phyloP scores from a whole-genome alignment of 208 protist genomes.

The Wallacemonas sp. region DNA sequence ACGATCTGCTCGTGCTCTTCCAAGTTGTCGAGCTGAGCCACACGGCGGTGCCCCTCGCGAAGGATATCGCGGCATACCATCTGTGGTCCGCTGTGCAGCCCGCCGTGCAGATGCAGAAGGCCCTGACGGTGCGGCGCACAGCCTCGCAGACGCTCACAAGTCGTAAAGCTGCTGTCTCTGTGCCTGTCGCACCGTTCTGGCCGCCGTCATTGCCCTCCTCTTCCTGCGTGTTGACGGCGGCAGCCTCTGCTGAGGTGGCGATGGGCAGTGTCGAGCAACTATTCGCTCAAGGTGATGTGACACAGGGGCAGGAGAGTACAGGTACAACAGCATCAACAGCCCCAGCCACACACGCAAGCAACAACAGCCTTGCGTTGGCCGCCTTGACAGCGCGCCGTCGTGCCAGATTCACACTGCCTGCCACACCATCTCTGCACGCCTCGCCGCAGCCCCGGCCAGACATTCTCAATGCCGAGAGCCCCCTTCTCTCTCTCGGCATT shows the following conservation, averaged over 20 bases:
- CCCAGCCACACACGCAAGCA: too few relatives aligned
- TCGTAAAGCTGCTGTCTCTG: slow-evolving; percentile 20
- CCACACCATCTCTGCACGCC: background rate
- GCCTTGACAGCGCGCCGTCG: background rate
- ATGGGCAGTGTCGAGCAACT: too few relatives aligned
- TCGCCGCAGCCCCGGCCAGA: background rate
- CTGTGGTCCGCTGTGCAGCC: slow-evolving; percentile 46
- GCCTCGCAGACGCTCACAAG: slow-evolving; percentile 8
- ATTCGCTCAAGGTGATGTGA: too few relatives aligned
- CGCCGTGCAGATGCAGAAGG: slow-evolving; percentile 10
- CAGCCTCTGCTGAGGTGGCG: too few relatives aligned
- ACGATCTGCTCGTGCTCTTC: slow-evolving; percentile 77
- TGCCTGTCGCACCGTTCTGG: slow-evolving; percentile 18
- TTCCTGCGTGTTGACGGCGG: too few relatives aligned
- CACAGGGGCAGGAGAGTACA: too few relatives aligned
- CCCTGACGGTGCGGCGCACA: slow-evolving; percentile 3
- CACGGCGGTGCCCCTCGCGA: slow-evolving; percentile 66
- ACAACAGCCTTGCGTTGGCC: background rate
- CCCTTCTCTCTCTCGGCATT: background rate
- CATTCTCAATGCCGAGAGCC: background rate
- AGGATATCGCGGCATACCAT: slow-evolving; percentile 63
- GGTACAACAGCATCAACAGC: too few relatives aligned
- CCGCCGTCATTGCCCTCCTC: too few relatives aligned
- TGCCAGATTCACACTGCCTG: slow-evolving; percentile 4
- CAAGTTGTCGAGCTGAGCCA: slow-evolving; percentile 48